phyloP scores from a whole-genome alignment of 176 grass and related monocot genomes.

The Alloteropsis semialata region DNA sequence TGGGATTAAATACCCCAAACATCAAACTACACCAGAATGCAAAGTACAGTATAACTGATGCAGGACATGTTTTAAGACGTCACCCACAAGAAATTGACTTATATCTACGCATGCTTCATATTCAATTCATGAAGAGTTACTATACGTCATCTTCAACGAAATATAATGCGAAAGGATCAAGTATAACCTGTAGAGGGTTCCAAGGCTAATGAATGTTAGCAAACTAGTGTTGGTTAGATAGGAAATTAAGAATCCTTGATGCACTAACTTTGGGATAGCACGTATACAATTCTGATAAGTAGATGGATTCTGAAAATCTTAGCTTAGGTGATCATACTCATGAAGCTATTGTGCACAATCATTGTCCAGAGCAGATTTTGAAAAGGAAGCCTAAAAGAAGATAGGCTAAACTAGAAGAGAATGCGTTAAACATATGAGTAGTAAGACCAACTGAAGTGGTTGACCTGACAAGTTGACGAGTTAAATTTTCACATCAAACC shows the following conservation, averaged over 20 bases:
- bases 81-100: background rate
- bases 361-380: slow-evolving; percentile 18
- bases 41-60: slow-evolving; percentile 12
- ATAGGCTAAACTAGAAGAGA: slow-evolving; percentile 16
- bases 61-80: background rate
- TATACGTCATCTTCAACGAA: slow-evolving; percentile 16
- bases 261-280: slow-evolving; percentile 18
- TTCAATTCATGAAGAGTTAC: slow-evolving; percentile 2
- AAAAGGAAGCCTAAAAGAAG: slow-evolving; percentile 12
- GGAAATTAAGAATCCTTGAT: slow-evolving; percentile 27
- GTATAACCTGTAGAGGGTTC: slow-evolving; percentile 18
- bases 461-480: slow-evolving; percentile 30
- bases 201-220: background rate
- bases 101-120: slow-evolving; percentile 4
- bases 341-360: slow-evolving; percentile 25
- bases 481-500: slow-evolving; percentile 14
- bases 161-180: slow-evolving; percentile 3
- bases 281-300: slow-evolving; percentile 5
- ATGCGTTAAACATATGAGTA: slow-evolving; percentile 9
- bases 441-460: slow-evolving; percentile 33
- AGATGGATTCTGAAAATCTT: background rate
- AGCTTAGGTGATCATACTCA: slow-evolving; percentile 18
- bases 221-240: slow-evolving; percentile 33
- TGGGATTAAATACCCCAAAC: slow-evolving; percentile 14
- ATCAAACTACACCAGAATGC: background rate